A percentile compares a stretch with the other conserved stretches of the same genome.
phyloP scores from a whole-genome alignment of 2,329 filamentous ascomycete genomes.

The Bipolaris sorokiniana region DNA sequence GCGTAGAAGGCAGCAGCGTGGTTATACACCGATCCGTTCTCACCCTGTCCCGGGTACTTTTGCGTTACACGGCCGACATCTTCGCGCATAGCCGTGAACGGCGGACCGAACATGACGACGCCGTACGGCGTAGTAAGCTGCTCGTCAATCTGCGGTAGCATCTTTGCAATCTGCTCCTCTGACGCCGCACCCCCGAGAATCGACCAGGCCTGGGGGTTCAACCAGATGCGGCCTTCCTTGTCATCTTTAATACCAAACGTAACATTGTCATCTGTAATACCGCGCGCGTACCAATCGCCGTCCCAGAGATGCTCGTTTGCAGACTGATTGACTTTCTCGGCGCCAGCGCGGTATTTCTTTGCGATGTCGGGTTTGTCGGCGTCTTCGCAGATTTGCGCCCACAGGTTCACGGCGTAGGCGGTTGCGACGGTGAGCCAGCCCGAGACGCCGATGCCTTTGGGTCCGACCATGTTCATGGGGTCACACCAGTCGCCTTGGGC shows the following conservation, averaged over 20 bases:
- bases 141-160: constrained; percentile 58
- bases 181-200: constrained; percentile 61
- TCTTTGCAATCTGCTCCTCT: constrained; percentile 51
- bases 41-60: constrained; percentile 64
- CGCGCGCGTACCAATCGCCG: constrained; percentile 63
- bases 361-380: constrained; percentile 52
- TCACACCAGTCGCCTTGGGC: constrained; percentile 67
- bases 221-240: constrained; percentile 62
- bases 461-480: constrained; percentile 68
- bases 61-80: constrained; percentile 65
- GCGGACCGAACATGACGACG: constrained; percentile 62
- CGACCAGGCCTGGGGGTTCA: constrained; percentile 64
- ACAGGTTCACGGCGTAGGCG: constrained; percentile 60
- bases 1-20: constrained; percentile 63
- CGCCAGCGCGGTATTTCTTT: constrained; percentile 54
- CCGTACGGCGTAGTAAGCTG: constrained; percentile 62
- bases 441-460: constrained; percentile 63
- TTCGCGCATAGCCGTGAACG: constrained; percentile 63
- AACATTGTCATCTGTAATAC: constrained; percentile 63
- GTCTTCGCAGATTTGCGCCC: constrained; percentile 60
- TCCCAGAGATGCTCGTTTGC: constrained; percentile 63
- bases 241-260: constrained; percentile 60
- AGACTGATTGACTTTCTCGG: constrained; percentile 56
- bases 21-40: constrained; percentile 66
- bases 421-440: constrained; percentile 65